A percentile compares a stretch with the other conserved stretches of the same genome.
Evolutionary conservation across 345 rosid species (phyloP).

Genomic region (sweet orange (Citrus sinensis)): DVS_A1.0 CM039168.1:24838001-24838500

Average conservation of each 20-base stretch:
- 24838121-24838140: not conserved
- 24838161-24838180: slow-evolving; percentile 81
- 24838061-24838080: not conserved
- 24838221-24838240: slow-evolving; percentile 16
- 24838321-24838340: slow-evolving; percentile 54
- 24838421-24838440: not conserved
- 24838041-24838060: not conserved
- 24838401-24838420: not conserved
- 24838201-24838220: slow-evolving; percentile 54
- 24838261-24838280: slow-evolving; percentile 12
- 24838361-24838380: slow-evolving; percentile 46
- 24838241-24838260: slow-evolving; percentile 1
- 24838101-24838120: not conserved
- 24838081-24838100: not conserved
- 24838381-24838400: slow-evolving; percentile 5
- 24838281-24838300: slow-evolving; percentile 46
- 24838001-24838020: not conserved
- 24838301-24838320: slow-evolving; percentile 50
- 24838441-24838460: not conserved
- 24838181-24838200: slow-evolving; percentile 84
- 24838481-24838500: slow-evolving; percentile 67
- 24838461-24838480: not conserved
- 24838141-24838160: slow-evolving; percentile 65
- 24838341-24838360: slow-evolving; percentile 56
- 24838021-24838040: not conserved